Percentiles rank a stretch among this genome's conserved stretches.
Evolutionary conservation across 1,284 basidiomycete genomes (phyloP).

Genomic region (Pseudozyma sp.): DNA sequence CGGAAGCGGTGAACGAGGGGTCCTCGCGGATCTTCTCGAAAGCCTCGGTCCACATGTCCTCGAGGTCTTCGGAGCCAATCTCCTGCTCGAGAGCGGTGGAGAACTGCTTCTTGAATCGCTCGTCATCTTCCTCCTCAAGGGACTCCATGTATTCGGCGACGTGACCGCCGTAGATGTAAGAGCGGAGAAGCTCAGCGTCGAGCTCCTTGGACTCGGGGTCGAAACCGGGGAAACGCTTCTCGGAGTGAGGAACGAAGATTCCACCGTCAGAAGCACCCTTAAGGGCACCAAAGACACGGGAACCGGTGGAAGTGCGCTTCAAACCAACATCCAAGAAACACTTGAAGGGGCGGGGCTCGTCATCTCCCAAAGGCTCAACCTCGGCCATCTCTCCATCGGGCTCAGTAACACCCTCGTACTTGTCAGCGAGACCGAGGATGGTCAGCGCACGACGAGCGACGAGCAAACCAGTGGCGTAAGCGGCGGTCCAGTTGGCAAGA

Average conservation of each 20-base stretch:
- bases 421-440: conserved; percentile 96
- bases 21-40: conserved; percentile 89
- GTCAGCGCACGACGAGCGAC: conserved; percentile 92
- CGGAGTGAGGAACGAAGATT: conserved; percentile 96
- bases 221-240: conserved; percentile 98
- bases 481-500: conserved; percentile 98
- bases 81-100: conserved; percentile 93
- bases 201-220: conserved; percentile 94
- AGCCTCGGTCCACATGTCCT: conserved; percentile 92
- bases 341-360: conserved; percentile 98
- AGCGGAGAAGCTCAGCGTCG: conserved; percentile 93
- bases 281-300: conserved; percentile 97
- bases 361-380: conserved; percentile 88
- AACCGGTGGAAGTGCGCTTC: conserved; percentile 96
- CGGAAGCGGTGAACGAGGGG: conserved; percentile 88
- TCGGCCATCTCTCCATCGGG: conserved; percentile 87
- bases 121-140: conserved; percentile 99
- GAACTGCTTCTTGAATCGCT: conserved; percentile 99
- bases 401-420: conserved; percentile 95
- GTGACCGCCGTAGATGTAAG: conserved; percentile 98
- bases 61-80: conserved; percentile 94
- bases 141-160: conserved; percentile 99
- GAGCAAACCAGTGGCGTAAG: conserved; percentile 97
- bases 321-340: conserved; percentile 98
- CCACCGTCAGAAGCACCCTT: conserved; percentile 99